Evolutionary conservation across 2,329 filamentous ascomycete species (phyloP).

Genomic region (Beauveria pseudobassiana): DNA sequence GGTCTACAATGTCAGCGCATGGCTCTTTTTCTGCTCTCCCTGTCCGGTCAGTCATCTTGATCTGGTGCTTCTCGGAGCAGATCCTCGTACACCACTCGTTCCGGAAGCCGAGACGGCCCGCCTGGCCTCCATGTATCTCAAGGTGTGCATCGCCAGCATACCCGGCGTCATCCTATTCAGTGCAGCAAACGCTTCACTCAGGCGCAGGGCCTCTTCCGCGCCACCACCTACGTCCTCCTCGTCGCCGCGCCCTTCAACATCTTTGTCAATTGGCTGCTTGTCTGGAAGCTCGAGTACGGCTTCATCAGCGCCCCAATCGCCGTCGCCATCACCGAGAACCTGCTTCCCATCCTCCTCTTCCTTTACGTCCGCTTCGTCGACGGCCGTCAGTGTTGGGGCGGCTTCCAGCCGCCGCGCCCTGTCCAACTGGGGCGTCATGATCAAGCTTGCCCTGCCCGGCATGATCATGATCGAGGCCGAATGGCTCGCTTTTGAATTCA

Average conservation of each 20-base stretch:
- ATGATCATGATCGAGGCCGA: slow-evolving; percentile 93
- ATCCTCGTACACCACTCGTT: slow-evolving; percentile 47
- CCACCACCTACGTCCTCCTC: slow-evolving; percentile 69
- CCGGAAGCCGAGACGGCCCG: slow-evolving; percentile 52
- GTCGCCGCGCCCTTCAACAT: slow-evolving; percentile 71
- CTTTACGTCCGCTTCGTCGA: slow-evolving; percentile 68
- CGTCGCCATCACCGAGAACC: slow-evolving; percentile 68
- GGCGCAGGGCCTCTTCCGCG: slow-evolving; percentile 73
- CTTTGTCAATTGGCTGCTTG: slow-evolving; percentile 70
- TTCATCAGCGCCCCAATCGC: slow-evolving; percentile 79
- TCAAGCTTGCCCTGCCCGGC: slow-evolving; percentile 78
- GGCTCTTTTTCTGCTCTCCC: slow-evolving; percentile 65
- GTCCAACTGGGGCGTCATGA: slow-evolving; percentile 72
- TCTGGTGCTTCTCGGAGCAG: slow-evolving; percentile 62
- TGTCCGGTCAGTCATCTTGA: slow-evolving; percentile 61
- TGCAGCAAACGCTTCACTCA: slow-evolving; percentile 74
- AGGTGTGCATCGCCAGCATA: slow-evolving; percentile 63
- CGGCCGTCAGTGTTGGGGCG: slow-evolving; percentile 76
- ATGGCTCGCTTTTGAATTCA: slow-evolving; percentile 85
- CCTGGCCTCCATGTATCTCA: slow-evolving; percentile 66
- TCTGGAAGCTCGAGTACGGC: slow-evolving; percentile 61
- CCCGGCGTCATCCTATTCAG: slow-evolving; percentile 71
- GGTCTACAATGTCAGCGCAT: slow-evolving; percentile 76
- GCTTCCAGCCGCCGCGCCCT: slow-evolving; percentile 63
- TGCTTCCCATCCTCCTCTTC: slow-evolving; percentile 70